Conservation (phyloP, 2,329 filamentous ascomycete genomes). For the Scedosporium aurantiacum region DNA sequence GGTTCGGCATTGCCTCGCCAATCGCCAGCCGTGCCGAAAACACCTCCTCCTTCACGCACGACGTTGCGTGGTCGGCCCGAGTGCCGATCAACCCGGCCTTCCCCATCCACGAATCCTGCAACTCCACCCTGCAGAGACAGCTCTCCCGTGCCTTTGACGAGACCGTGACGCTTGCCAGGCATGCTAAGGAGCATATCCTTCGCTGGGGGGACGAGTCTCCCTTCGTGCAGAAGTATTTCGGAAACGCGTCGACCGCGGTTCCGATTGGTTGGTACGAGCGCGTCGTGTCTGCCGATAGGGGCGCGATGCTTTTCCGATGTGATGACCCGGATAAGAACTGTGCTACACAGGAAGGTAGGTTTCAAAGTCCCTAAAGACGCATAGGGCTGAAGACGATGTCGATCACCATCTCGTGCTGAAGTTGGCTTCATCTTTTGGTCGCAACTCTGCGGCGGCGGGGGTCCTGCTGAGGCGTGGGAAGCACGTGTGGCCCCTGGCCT, state of each 20-base stretch:
- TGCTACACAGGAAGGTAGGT: slow-evolving; percentile 30
- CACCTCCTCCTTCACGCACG: slow-evolving; percentile 1
- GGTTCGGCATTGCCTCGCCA: background rate
- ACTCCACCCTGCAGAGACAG: slow-evolving; percentile 46
- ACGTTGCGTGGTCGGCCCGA: background rate
- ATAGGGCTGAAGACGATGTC: background rate
- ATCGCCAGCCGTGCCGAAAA: background rate
- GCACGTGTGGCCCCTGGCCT: background rate
- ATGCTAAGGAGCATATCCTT: slow-evolving; percentile 52
- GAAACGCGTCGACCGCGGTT: slow-evolving; percentile 43
- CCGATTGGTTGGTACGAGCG: slow-evolving; percentile 53
- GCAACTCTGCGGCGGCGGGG: background rate
- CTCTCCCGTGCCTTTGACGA: slow-evolving; percentile 47
- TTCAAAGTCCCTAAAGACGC: background rate
- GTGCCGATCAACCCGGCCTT: slow-evolving; percentile 1
- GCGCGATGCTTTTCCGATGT: slow-evolving; percentile 51
- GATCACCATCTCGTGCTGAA: background rate
- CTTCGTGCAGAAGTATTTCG: slow-evolving; percentile 57
- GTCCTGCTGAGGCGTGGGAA: no score
- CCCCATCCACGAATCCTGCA: slow-evolving; percentile 55
- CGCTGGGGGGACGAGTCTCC: slow-evolving; percentile 44
- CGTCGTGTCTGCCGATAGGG: slow-evolving; percentile 46
- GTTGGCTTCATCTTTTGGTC: background rate
- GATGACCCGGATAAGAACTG: slow-evolving; percentile 60
- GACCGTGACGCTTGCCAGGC: slow-evolving; percentile 42